Evolutionary conservation across 768 basidiomycete species (phyloP), one percentile per base, ranked within the genome.

Genomic region (Rhodocollybia butyracea): DNA sequence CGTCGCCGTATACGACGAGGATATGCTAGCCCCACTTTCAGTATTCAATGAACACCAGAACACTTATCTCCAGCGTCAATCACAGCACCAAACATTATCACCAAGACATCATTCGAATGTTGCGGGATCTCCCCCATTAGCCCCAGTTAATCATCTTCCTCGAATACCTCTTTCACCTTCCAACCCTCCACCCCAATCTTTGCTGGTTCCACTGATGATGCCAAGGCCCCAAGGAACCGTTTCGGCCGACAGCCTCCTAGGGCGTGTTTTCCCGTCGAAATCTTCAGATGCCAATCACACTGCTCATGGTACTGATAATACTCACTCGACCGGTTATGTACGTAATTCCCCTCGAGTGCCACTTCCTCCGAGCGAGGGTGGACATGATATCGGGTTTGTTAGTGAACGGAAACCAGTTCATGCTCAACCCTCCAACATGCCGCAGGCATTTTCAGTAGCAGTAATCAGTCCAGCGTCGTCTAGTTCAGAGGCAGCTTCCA

Each of bases 241-340:
- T 1, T 57, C 60, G 24, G 57, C 56, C 17, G 67, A 68, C 40
- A 68, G 66, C 46, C 59, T 68, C 13, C 52, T 67, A 19, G 67
- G 62, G 22, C 63, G 66, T 31, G 56, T 68, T 34, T 68, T 68
- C 32, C 67, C 66, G 7, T 59, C 63, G 6, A 66, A 51, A 32
- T 53, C 40, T 27, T 63, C 64, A 8, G 61, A 63, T 57, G 57
- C 56, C 22, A 39, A 13, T 59, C 55, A 22, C 46, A 57, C 29
- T 31, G 57, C 51, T 2, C 59, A 55, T 50, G 58, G 31, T 7
- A 64, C 58, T 39, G 66, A 67, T 46, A 63, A 61, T 51, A 61
- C 59, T 13, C 60, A 59, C 27, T 53, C 39, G 13, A 43, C 41
- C 31, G 51, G 51, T 22, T 22, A 53, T 32, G 32, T 54, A 22